A percentile compares a stretch with the other conserved stretches of the same genome.
Evolutionary conservation across 306 rosid species (phyloP).

Genomic region (Sechiopsis laciniata): DNA sequence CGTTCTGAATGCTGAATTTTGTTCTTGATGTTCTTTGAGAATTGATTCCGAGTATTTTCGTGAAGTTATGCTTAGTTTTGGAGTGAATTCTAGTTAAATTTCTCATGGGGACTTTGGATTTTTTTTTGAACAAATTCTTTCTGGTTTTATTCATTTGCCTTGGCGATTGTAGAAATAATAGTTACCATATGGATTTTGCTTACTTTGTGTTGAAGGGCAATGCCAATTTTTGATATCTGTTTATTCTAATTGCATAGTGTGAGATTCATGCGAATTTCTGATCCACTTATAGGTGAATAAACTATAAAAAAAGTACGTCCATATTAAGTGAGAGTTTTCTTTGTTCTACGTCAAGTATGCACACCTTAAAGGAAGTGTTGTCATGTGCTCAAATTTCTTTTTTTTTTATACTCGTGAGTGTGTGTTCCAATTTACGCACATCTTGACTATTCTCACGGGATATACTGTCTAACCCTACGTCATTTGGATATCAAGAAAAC

Average conservation of each 20-base stretch:
- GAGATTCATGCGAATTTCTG: background rate
- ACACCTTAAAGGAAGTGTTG: background rate
- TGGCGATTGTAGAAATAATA: background rate
- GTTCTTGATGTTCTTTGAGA: background rate
- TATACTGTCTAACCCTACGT: no score
- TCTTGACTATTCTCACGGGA: no score
- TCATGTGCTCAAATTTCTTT: background rate
- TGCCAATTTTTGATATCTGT: background rate
- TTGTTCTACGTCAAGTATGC: background rate
- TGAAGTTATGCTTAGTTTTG: background rate
- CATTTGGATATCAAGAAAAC: no score
- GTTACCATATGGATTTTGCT: background rate
- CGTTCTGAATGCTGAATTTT: background rate
- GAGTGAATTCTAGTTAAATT: background rate
- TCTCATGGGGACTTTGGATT: background rate
- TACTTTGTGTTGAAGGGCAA: background rate
- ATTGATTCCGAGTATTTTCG: constrained; percentile 13
- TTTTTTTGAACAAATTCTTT: background rate
- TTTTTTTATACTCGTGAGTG: no score
- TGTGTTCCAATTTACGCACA: no score
- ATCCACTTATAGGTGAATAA: background rate
- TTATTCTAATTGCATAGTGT: background rate
- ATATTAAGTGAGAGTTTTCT: background rate
- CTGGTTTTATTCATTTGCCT: background rate
- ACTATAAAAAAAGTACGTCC: no score